Evolutionary conservation across 2,329 filamentous ascomycete genomes (phyloP), one percentile per base, ranked within the genome.

Genomic region (Colletotrichum endophyticum): DNA sequence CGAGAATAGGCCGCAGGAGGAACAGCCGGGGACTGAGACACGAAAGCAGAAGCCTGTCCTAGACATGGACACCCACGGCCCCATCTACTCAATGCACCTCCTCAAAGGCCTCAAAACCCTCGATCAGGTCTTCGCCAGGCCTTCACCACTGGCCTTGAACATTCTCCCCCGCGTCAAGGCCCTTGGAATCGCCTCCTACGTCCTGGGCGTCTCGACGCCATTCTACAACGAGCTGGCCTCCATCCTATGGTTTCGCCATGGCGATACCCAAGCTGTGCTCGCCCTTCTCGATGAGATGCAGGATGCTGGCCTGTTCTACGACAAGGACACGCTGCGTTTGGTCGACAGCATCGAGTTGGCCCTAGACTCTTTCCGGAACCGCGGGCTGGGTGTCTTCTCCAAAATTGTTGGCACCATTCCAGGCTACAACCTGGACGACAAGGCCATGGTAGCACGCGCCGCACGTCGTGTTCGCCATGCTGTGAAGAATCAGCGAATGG

Each of bases 191-290:
- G 90, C 91, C 2, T 94, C 93, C 0, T 95, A 94, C 80, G 92
- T 95, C 8, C 89, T 96, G 1, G 94, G 94, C 64, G 93, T 91
- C 8, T 92, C 92, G 22, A 94, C 94, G 0, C 86, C 89, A 0
- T 91, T 96, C 57, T 96, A 95, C 86, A 93, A 94, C 81, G 88
- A 91, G 66, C 88, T 95, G 39, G 87, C 95, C 28, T 84, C 87
- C 16, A 88, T 93, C 27, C 87, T 92, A 72, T 95, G 93, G 91
- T 83, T 85, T 39, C 89, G 91, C 13, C 90, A 91, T 78, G 88
- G 91, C 27, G 91, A 95, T 80, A 86, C 91, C 3, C 78, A 81
- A 5, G 87, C 87, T 2, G 89, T 94, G 28, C 84, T 92, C 66
- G 85, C 88, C 6, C 82, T 94, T 3, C 84, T 95, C 7, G 86